phyloP scores from a whole-genome alignment of 2,329 filamentous ascomycete species.

The Aspergillus ustus region DNA sequence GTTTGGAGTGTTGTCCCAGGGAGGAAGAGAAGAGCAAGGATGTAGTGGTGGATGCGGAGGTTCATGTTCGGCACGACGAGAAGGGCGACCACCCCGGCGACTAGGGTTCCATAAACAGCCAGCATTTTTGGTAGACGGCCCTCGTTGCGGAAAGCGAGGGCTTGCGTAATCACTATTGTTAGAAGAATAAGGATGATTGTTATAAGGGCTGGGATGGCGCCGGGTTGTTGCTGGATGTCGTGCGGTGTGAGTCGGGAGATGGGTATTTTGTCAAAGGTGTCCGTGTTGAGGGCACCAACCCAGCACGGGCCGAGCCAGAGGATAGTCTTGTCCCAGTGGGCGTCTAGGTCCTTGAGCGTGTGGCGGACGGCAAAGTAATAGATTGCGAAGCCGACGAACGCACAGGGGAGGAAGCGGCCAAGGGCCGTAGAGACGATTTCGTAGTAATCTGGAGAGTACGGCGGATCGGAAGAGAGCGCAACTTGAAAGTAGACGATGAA shows the following conservation, averaged over 20 bases:
- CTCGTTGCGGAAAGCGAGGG: slow-evolving; percentile 61
- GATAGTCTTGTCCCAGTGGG: slow-evolving; percentile 64
- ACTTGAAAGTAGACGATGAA: slow-evolving; percentile 64
- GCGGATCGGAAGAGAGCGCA: slow-evolving; percentile 64
- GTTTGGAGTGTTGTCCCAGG: slow-evolving; percentile 65
- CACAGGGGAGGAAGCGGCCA: slow-evolving; percentile 62
- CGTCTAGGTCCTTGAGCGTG: slow-evolving; percentile 55
- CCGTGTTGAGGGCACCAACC: slow-evolving; percentile 65
- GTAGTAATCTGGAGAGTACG: slow-evolving; percentile 58
- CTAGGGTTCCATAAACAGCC: slow-evolving; percentile 54
- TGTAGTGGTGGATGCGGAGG: slow-evolving; percentile 68
- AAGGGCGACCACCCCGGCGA: slow-evolving; percentile 49
- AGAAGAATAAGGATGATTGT: slow-evolving; percentile 57
- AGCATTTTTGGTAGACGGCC: slow-evolving; percentile 55
- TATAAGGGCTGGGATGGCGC: slow-evolving; percentile 62
- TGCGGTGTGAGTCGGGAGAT: slow-evolving; percentile 66
- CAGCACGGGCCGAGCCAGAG: slow-evolving; percentile 65
- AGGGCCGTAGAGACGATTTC: slow-evolving; percentile 59
- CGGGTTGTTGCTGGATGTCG: slow-evolving; percentile 64
- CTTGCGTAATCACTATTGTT: slow-evolving; percentile 59
- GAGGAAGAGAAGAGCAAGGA: slow-evolving; percentile 62
- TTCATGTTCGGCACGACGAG: slow-evolving; percentile 62
- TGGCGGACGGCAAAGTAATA: slow-evolving; percentile 60
- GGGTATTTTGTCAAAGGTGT: slow-evolving; percentile 67
- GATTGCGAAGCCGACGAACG: slow-evolving; percentile 61